phyloP scores from a whole-genome alignment of 192 early-diverging fungal genomes.

The Backusella sp. region DNA sequence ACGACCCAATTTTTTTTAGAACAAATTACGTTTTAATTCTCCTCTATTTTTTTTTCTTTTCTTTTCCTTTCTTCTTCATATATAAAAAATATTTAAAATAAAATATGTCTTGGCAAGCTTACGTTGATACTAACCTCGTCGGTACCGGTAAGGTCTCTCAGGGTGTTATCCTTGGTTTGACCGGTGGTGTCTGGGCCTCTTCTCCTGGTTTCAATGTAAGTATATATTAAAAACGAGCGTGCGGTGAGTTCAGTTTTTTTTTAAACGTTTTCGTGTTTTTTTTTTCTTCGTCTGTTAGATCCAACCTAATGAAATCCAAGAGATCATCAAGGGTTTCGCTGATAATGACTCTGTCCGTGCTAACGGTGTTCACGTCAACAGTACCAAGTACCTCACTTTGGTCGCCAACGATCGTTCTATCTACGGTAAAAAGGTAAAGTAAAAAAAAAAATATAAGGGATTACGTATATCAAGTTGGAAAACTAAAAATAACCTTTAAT shows the following conservation, averaged over 20 bases:
- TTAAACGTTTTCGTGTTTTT: slow-evolving; percentile 1
- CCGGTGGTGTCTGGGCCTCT: slow-evolving; percentile 85
- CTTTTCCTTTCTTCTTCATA: slow-evolving; percentile 1
- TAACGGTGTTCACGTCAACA: slow-evolving; percentile 63
- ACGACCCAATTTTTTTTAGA: not conserved
- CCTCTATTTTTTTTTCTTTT: not conserved
- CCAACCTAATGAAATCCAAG: slow-evolving; percentile 49
- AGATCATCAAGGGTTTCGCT: slow-evolving; percentile 61
- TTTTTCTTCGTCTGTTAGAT: slow-evolving; percentile 43
- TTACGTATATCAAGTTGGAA: not conserved
- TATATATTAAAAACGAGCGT: slow-evolving; percentile 8
- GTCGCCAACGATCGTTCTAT: slow-evolving; percentile 63
- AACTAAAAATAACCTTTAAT: slow-evolving; percentile 3
- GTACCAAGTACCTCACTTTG: slow-evolving; percentile 75
- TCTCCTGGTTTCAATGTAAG: slow-evolving; percentile 71
- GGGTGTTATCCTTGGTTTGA: slow-evolving; percentile 79
- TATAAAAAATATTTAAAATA: slow-evolving; percentile 9
- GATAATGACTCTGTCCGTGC: slow-evolving; percentile 54
- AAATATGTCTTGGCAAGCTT: slow-evolving; percentile 79
- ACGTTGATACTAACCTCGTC: slow-evolving; percentile 80
- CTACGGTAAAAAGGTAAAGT: slow-evolving; percentile 75
- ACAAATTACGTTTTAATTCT: not conserved
- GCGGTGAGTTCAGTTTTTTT: not conserved
- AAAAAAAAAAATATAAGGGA: not conserved
- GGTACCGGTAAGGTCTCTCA: slow-evolving; percentile 67